Conservation (phyloP, 345 rosid genomes). For the Jatropha curcas region DNA sequence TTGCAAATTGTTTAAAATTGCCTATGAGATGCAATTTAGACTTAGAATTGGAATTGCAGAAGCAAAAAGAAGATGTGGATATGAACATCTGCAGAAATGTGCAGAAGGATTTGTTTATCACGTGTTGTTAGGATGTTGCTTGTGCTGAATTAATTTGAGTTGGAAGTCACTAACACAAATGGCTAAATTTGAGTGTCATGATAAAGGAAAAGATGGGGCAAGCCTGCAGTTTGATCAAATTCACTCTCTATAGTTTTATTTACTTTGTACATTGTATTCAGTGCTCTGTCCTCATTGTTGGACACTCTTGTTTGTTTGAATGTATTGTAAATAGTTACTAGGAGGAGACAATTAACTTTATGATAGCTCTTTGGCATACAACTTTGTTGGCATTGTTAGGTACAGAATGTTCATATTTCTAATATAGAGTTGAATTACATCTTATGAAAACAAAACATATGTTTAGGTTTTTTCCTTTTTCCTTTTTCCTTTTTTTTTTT, state of each 20-base stretch:
- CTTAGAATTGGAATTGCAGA: not conserved
- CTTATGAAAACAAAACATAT: not conserved
- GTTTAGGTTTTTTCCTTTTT: too few relatives aligned
- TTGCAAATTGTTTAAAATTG: not conserved
- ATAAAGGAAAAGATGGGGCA: not conserved
- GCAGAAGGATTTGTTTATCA: not conserved
- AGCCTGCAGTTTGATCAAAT: not conserved
- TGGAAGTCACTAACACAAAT: not conserved
- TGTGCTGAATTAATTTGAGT: not conserved
- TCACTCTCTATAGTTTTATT: not conserved
- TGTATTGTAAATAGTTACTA: not conserved
- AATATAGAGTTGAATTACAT: not conserved
- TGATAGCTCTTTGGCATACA: not conserved
- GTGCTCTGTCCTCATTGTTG: not conserved
- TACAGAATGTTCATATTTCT: not conserved
- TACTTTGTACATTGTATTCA: not conserved
- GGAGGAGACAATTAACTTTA: not conserved
- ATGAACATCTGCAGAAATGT: not conserved
- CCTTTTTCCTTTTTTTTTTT: too few relatives aligned
- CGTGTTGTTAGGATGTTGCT: not conserved
- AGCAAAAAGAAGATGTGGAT: not conserved
- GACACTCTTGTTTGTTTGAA: not conserved
- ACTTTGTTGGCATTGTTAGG: not conserved
- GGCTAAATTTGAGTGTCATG: not conserved
- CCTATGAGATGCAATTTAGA: not conserved